Conservation (phyloP, 1,139 yeast genomes). For the Ogataea hybrid region DNA sequence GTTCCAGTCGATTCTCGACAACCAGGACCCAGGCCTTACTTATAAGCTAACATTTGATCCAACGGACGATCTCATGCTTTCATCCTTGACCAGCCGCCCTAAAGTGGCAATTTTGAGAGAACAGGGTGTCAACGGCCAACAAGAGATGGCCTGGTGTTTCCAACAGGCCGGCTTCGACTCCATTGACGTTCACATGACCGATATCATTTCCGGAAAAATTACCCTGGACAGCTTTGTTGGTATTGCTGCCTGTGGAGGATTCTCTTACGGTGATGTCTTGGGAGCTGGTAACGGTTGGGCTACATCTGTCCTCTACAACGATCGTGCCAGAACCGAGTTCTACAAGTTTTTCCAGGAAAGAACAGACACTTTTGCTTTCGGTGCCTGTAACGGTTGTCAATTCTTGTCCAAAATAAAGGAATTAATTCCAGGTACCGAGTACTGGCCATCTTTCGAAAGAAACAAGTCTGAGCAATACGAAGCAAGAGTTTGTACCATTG, state of each 20-base stretch:
- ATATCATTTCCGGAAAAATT: constrained; percentile 71
- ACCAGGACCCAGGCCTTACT: constrained; percentile 85
- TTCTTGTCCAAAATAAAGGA: constrained; percentile 85
- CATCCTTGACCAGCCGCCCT: constrained; percentile 47
- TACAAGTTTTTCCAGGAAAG: constrained; percentile 79
- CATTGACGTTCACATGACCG: constrained; percentile 97
- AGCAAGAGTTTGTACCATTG: constrained; percentile 92
- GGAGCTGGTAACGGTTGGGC: constrained; percentile 99
- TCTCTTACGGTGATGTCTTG: constrained; percentile 97
- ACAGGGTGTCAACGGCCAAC: constrained; percentile 98
- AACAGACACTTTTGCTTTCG: constrained; percentile 93
- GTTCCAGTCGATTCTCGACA: constrained; percentile 68
- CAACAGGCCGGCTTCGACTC: constrained; percentile 92
- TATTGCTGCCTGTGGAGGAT: constrained; percentile 98
- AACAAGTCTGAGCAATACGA: constrained; percentile 94
- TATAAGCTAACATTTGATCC: constrained; percentile 74
- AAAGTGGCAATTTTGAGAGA: constrained; percentile 96
- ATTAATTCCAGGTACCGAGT: constrained; percentile 90
- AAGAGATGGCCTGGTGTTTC: constrained; percentile 98
- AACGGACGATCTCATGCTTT: constrained; percentile 39
- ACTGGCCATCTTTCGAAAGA: constrained; percentile 97
- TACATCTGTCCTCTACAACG: constrained; percentile 89
- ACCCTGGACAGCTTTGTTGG: constrained; percentile 85
- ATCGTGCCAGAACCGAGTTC: constrained; percentile 73
- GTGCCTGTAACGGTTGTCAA: constrained; percentile 99